Conservation (phyloP, 106 monocot genomes). For the Apostasia shenzhenica region DNA sequence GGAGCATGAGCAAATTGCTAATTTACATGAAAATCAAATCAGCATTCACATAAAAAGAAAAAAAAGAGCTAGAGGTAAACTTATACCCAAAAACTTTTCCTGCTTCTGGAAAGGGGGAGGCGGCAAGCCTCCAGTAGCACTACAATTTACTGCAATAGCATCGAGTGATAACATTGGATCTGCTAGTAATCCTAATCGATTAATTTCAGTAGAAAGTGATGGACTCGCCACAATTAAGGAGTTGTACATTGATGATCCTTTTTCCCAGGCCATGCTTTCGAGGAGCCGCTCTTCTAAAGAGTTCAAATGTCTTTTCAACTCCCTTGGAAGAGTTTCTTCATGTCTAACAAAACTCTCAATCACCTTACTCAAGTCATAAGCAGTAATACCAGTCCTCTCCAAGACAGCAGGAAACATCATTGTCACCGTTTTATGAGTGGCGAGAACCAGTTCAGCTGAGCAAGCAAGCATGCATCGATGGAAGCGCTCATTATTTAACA, state of each 20-base stretch:
- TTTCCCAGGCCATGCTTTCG: slow-evolving; percentile 96
- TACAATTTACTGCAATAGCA: slow-evolving; percentile 57
- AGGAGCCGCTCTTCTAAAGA: slow-evolving; percentile 80
- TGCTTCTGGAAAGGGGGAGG: slow-evolving; percentile 49
- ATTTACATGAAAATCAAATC: too few species aligned
- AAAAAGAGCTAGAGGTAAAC: neutral
- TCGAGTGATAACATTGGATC: slow-evolving; percentile 95
- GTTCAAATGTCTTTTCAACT: slow-evolving; percentile 89
- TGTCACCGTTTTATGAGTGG: slow-evolving; percentile 86
- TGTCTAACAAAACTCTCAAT: slow-evolving; percentile 94
- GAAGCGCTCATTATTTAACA: slow-evolving; percentile 83
- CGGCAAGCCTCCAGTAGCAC: slow-evolving; percentile 40
- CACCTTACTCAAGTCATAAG: slow-evolving; percentile 92
- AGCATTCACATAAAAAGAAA: neutral
- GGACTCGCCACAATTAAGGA: slow-evolving; percentile 89
- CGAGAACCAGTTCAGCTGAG: slow-evolving; percentile 91
- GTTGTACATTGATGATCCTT: slow-evolving; percentile 92
- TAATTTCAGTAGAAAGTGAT: slow-evolving; percentile 59
- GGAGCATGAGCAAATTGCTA: too few species aligned
- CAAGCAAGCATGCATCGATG: slow-evolving; percentile 97
- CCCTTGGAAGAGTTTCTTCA: slow-evolving; percentile 94
- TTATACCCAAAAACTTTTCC: slow-evolving; percentile 52
- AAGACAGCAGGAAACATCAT: slow-evolving; percentile 88
- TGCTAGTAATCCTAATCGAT: slow-evolving; percentile 59
- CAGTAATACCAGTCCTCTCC: slow-evolving; percentile 92